Base-by-base conservation (phyloP, 805 yeast genomes). In the Kockiozyma suomiensis region DNA sequence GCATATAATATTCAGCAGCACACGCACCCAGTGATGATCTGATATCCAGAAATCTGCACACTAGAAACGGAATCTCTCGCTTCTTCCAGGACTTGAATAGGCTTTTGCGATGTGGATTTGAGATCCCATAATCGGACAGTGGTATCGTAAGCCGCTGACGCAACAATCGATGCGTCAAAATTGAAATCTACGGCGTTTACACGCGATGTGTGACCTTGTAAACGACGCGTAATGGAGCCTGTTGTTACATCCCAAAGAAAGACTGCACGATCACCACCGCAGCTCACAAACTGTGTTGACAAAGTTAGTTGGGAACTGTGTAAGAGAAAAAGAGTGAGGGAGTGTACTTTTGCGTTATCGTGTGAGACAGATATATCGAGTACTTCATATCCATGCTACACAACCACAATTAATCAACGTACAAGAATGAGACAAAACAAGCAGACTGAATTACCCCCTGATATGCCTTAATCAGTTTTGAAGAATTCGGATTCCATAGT, bases 11-110 rank as follows among this genome's bases (percentile, higher is more conserved):
- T 10, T 30, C 33, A 10, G 10, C 6, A 10, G 33, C 33, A 30
- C 6, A 28, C 51, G 2, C 45, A 69, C 45, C 74, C 74, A 13
- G 76, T 62, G 21, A 70, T 42, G 19, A 73, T 64, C 33, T 59
- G 38, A 25, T 47, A 47, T 3, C 56, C 62, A 1, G 55, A 42
- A 2, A 72, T 57, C 8, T 40, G 58, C 7, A 74, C 69, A 8
- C 62, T 47, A 8, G 73, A 60, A 1, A 74, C 67, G n/a, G 73
- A 66, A 52, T 75, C 81, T 37, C 61, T 57, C 52, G 75, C 71
- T 10, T 75, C 75, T 0, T 60, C 56, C 21, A 75, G 71, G 15
- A 66, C 58, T 62, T 78, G 81, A 0, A 76, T 62, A 1, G 81
- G 79, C 21, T 58, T 68, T 28, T 45, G 45, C 1, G 59, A 45